phyloP scores from a whole-genome alignment of 306 rosid species.

The Casuarina equisetifolia region DNA sequence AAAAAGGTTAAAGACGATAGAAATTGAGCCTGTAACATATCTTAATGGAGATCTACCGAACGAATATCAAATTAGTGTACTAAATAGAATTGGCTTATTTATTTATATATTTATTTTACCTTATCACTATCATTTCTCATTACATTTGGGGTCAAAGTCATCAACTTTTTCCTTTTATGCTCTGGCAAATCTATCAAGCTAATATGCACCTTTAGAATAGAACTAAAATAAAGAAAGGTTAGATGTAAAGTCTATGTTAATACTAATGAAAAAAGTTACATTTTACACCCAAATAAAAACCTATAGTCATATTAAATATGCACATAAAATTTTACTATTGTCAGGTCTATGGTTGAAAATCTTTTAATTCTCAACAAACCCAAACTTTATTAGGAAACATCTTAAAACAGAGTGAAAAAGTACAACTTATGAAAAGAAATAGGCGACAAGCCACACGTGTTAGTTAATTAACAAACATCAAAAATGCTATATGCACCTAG shows the following conservation, averaged over 20 bases:
- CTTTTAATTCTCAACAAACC: not conserved
- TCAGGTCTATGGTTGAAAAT: not conserved
- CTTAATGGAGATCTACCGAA: slow-evolving; percentile 1
- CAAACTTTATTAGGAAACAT: not conserved
- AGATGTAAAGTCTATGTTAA: slow-evolving; percentile 13
- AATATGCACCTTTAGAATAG: slow-evolving; percentile 41
- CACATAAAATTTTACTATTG: not conserved
- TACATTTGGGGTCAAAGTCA: slow-evolving; percentile 77
- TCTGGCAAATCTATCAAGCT: slow-evolving; percentile 77
- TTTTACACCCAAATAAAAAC: not conserved
- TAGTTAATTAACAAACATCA: not conserved
- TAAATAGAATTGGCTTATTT: not conserved
- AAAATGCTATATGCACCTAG: not conserved
- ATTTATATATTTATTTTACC: slow-evolving; percentile 35
- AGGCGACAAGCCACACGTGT: not conserved
- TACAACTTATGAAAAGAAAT: not conserved
- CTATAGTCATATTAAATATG: not conserved
- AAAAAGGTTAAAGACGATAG: not conserved
- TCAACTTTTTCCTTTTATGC: slow-evolving; percentile 55
- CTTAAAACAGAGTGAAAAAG: not conserved
- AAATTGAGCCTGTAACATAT: not conserved
- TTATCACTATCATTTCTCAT: slow-evolving; percentile 92
- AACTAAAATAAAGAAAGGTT: slow-evolving; percentile 6
- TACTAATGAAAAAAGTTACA: not conserved
- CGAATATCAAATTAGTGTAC: not conserved